These are phyloP conservation scores for Furcasterigmium sp. DNA, from an alignment of 2,329 filamentous ascomycete genomes.

Conservation along the genomic window DNA sequence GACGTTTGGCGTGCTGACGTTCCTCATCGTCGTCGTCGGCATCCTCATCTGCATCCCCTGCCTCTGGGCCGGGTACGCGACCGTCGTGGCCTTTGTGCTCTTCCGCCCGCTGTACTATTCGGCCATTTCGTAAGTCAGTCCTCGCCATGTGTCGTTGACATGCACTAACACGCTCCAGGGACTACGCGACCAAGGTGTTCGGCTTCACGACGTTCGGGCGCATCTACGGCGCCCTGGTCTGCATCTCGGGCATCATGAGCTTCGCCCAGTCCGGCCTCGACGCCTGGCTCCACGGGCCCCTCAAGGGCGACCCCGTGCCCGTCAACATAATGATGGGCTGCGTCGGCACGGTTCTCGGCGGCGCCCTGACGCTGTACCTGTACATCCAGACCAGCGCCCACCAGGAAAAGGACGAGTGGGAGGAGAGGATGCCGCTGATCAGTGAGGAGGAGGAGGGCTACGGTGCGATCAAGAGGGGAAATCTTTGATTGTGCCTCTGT, in stretches of 20 bases:
- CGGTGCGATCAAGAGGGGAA: slow-evolving; percentile 1
- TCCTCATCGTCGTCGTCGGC: slow-evolving; percentile 55
- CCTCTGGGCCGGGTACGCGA: slow-evolving; percentile 59
- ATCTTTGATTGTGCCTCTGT: too few relatives aligned
- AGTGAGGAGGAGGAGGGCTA: slow-evolving; percentile 4
- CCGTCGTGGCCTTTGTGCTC: slow-evolving; percentile 62
- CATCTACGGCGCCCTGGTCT: slow-evolving; percentile 72
- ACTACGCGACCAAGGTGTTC: slow-evolving; percentile 76
- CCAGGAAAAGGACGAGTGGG: slow-evolving; percentile 4
- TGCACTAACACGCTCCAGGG: slow-evolving; percentile 25
- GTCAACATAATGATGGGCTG: slow-evolving; percentile 56
- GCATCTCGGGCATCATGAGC: slow-evolving; percentile 65
- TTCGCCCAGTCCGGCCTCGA: slow-evolving; percentile 68
- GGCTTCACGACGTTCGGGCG: slow-evolving; percentile 77
- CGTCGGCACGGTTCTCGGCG: slow-evolving; percentile 49
- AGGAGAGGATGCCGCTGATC: slow-evolving; percentile 5
- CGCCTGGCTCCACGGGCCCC: slow-evolving; percentile 57
- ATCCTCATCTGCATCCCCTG: slow-evolving; percentile 59
- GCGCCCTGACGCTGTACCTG: slow-evolving; percentile 51
- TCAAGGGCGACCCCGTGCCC: slow-evolving; percentile 56
- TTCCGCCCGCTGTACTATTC: slow-evolving; percentile 74
- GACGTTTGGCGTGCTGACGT: slow-evolving; percentile 53
- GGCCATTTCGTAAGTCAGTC: slow-evolving; percentile 51
- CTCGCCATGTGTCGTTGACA: not conserved
- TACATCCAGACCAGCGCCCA: slow-evolving; percentile 12